Evolutionary conservation across 352 stramenopile species (phyloP).

Genomic region (Globisporangium uncinulatum): DNA sequence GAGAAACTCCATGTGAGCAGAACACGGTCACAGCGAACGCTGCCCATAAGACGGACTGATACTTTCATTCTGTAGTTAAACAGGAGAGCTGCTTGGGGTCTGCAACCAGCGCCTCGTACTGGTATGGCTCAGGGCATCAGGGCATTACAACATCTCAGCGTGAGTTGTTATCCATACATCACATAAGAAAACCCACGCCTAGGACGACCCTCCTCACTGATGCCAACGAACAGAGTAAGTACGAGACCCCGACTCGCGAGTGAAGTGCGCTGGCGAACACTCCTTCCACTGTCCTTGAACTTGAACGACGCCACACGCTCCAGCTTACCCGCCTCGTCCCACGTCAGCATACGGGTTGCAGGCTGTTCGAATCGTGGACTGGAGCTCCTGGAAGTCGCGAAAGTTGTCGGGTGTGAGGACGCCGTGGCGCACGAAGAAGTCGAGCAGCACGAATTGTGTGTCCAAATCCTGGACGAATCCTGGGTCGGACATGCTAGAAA

Average conservation of each 20-base stretch:
- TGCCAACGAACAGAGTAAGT: conserved; percentile 14
- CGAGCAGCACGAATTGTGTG: conserved; percentile 57
- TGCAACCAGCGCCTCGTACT: neutral
- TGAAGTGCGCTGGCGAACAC: conserved; percentile 3
- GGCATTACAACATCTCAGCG: no score
- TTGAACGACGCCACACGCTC: no score
- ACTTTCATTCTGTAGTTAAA: no score
- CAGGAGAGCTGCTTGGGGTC: no score
- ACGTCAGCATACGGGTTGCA: conserved; percentile 17
- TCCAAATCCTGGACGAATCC: no score
- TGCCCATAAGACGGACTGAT: neutral
- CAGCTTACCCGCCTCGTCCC: no score
- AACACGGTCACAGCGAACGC: neutral
- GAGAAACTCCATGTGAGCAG: conserved; percentile 9
- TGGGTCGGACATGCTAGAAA: no score
- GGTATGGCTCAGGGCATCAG: neutral
- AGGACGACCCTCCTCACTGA: conserved; percentile 24
- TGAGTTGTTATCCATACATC: no score
- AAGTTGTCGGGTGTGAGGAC: conserved; percentile 57
- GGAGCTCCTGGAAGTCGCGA: conserved; percentile 35
- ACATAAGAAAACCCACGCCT: conserved; percentile 7
- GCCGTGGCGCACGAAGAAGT: conserved; percentile 61
- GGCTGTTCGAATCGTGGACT: conserved; percentile 22
- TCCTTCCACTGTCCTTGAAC: no score
- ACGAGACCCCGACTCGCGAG: conserved; percentile 5